A percentile compares a stretch with the other conserved stretches of the same genome.
phyloP scores from a whole-genome alignment of 164 flowering plant species.

The Chimonanthus salicifolius region DNA sequence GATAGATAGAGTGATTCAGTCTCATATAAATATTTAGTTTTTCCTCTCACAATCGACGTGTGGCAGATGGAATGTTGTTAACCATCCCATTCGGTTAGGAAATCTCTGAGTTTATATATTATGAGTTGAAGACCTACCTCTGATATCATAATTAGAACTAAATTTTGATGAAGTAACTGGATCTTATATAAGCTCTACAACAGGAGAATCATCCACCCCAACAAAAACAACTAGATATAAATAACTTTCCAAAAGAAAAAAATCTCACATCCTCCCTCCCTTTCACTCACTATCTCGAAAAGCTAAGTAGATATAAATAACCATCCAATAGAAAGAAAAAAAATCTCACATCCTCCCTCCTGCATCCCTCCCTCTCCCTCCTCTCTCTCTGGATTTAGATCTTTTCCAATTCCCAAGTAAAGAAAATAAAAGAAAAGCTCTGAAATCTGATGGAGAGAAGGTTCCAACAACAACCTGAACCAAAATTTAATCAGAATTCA shows the following conservation, averaged over 20 bases:
- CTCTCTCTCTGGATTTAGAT: slow-evolving; percentile 1
- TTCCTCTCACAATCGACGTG: too few species aligned
- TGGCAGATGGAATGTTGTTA: too few species aligned
- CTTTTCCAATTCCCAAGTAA: background rate
- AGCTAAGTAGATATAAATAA: background rate
- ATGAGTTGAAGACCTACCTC: too few species aligned
- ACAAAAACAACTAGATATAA: background rate
- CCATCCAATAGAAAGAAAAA: background rate
- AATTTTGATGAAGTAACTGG: too few species aligned
- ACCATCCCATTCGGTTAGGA: too few species aligned
- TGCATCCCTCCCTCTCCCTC: background rate
- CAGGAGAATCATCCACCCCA: background rate
- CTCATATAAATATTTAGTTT: too few species aligned
- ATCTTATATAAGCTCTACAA: too few species aligned
- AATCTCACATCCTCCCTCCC: background rate
- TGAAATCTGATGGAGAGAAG: slow-evolving; percentile 3
- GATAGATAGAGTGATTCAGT: too few species aligned
- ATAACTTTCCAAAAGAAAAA: background rate
- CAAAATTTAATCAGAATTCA: background rate
- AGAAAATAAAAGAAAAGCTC: background rate
- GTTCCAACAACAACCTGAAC: slow-evolving; percentile 3
- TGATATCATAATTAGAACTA: too few species aligned
- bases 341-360: background rate
- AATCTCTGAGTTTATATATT: too few species aligned
- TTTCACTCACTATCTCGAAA: background rate